Evolutionary conservation across 257 asterid genomes (phyloP), one percentile per base, ranked within the genome.

Genomic region (Plantago elongata): DNA sequence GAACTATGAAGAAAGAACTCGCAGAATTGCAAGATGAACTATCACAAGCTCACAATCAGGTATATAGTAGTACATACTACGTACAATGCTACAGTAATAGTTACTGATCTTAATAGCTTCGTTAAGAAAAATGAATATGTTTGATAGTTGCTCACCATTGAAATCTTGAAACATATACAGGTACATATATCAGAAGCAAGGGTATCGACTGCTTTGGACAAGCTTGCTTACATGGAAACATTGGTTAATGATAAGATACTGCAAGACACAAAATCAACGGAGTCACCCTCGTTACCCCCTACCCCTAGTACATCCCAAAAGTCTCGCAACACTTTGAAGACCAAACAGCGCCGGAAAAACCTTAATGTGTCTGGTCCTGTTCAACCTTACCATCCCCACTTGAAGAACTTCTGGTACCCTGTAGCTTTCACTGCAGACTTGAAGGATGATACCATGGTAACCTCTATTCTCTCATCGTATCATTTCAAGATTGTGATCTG

Each of bases 321-420:
- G 46, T 59, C 79, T 68, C 51, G 46, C 40, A 77, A 70, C 29
- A 58, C 69, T 13, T 69, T 54, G 16, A 78, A 78, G 61, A 62
- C 55, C 55, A 78, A 79, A 63, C 74, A 57, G 67, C 67, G 73
- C 5, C 74, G 72, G 61, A 84, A 75, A 68, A 80, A 69, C 69
- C 79, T 92, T 50, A 69, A 89, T 13, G 94, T 92, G 62, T 89
- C 99, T 9, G 99, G 99, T 63, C 95, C 97, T 2, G 84, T 89
- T 57, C 87, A 81, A 69, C 83, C 94, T 49, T 92, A 92, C 75
- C 68, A 75, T 51, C 64, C 78, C 46, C 55, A 62, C 49, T 58
- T 92, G 81, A 89, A 83, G 81, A 89, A 92, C 71, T 92, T 92
- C 45, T 92, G 99, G 99, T 92, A 89, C 52, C 99, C 99, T 3